Evolutionary conservation across 148 eudicot species (phyloP), one percentile per base, ranked within the genome.

Genomic region (Cornus suecica): DNA sequence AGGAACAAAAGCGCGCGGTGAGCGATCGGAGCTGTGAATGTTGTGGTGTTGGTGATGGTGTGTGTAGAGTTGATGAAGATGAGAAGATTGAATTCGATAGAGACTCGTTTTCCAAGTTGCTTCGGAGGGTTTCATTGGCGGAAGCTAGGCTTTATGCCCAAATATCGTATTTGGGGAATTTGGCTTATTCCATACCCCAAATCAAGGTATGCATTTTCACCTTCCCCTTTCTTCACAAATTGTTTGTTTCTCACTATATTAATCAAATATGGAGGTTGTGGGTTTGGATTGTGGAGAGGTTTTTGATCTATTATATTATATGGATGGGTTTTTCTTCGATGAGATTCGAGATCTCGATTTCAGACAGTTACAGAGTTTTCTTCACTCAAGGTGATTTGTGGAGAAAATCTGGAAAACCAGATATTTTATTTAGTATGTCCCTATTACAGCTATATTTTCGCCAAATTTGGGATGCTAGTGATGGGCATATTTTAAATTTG

Each of bases 111-210:
- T 87, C 90, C 24, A 91, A 85, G 82, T 28, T 95, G 84, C 81
- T 93, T 30, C 83, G 86, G 68, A 95, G 85, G 83, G 99, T 95
- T 29, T 81, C 98, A 71, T 81, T 95, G 61, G 72, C 81, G 10
- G 93, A 95, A 52, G 97, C 98, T 42, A 91, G 88, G 63, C 77
- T 95, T 81, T 95, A 92, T 91, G 92, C 97, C 79, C 87, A 81
- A 76, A 74, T 95, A 81, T 95, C 97, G 74, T 88, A 88, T 82
- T 88, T 95, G 92, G 97, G 98, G 27, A 88, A 76, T 42, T 80
- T 92, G 79, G 97, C 99, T 29, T 95, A 95, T 86, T 80, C 68
- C 71, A 93, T 95, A 27, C 88, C 97, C n/a, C 83, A 73, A 66
- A 91, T 95, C 80, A 93, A 91, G 99, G 99, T 95, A 82, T 41